A percentile compares a stretch with the other conserved stretches of the same genome.
Evolutionary conservation across 768 basidiomycete species (phyloP).

Genomic region (Podaxis rugospora): DNA sequence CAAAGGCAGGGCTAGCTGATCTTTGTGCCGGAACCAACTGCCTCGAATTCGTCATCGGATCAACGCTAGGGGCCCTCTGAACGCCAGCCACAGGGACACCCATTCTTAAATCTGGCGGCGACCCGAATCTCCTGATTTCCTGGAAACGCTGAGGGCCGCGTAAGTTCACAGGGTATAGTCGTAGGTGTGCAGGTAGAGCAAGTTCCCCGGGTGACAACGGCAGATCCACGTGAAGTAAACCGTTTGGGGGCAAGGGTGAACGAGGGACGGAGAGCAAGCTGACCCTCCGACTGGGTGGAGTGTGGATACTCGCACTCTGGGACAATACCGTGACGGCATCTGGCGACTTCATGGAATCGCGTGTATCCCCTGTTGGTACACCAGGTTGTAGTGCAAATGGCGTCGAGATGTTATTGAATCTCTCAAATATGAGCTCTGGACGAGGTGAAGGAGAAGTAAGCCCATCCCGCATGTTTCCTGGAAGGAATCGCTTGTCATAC

Average conservation of each 20-base stretch:
- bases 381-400: background rate
- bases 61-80: background rate
- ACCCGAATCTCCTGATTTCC: slow-evolving; percentile 12
- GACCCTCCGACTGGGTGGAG: slow-evolving; percentile 4
- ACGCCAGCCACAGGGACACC: background rate
- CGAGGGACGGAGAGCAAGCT: slow-evolving; percentile 22
- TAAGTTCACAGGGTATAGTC: slow-evolving; percentile 14
- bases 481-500: background rate
- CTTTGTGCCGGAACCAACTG: background rate
- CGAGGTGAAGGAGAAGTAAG: background rate
- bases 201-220: slow-evolving; percentile 22
- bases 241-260: slow-evolving; percentile 19
- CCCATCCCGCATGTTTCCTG: background rate
- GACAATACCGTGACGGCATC: background rate
- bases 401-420: background rate
- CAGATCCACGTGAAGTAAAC: slow-evolving; percentile 16
- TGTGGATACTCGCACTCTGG: slow-evolving; percentile 4
- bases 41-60: background rate
- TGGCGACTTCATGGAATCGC: background rate
- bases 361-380: background rate
- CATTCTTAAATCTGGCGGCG: slow-evolving; percentile 2
- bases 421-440: background rate
- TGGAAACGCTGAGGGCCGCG: slow-evolving; percentile 4
- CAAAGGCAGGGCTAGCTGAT: background rate
- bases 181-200: slow-evolving; percentile 20